Conservation (phyloP, 345 rosid genomes). For the Salix purpurea region DNA sequence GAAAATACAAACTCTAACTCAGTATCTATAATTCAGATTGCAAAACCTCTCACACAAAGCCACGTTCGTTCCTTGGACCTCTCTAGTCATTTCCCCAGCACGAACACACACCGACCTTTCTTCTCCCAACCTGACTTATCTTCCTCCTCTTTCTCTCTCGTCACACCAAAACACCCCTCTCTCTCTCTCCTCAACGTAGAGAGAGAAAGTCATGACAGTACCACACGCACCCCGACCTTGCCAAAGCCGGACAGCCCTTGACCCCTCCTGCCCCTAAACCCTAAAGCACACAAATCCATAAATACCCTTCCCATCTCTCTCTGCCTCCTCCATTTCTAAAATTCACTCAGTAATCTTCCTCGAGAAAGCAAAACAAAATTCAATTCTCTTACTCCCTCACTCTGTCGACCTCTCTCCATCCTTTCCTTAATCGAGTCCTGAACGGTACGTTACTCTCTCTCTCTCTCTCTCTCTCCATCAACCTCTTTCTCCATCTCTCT, state of each 20-base stretch:
- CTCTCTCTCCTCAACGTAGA: not conserved
- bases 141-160: too few species aligned
- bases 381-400: not conserved
- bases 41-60: too few species aligned
- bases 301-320: not conserved
- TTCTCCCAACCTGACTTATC: too few species aligned
- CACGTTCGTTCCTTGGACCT: too few species aligned
- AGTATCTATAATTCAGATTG: too few species aligned
- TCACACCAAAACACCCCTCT: too few species aligned
- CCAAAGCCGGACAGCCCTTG: not conserved
- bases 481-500: not conserved
- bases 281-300: not conserved
- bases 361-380: not conserved
- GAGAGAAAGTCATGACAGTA: not conserved
- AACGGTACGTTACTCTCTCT: not conserved
- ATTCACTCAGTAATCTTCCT: not conserved
- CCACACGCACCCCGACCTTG: not conserved
- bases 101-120: too few species aligned
- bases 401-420: not conserved
- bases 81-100: not conserved
- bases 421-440: not conserved
- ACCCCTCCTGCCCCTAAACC: not conserved
- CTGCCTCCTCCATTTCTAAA: not conserved
- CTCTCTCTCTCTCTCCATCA: not conserved
- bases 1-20: too few species aligned